Conservation (phyloP, 352 stramenopile genomes). For the Phytopythium litorale region DNA sequence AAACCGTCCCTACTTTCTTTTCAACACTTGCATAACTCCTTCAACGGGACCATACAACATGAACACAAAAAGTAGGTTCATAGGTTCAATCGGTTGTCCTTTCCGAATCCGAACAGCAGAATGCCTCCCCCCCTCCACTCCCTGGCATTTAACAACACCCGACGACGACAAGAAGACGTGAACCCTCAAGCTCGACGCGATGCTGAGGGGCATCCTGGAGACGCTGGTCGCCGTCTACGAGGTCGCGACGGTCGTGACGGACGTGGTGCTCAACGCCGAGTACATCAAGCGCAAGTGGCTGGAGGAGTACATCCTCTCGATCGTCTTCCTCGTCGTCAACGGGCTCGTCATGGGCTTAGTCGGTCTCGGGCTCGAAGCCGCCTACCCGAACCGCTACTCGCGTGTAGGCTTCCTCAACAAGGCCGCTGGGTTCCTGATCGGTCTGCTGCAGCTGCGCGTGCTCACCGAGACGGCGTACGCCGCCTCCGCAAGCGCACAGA, state of each 20-base stretch:
- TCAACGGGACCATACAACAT: neutral
- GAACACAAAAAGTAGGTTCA: neutral
- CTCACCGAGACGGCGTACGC: conserved; percentile 49
- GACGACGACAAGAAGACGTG: neutral
- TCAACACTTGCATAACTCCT: neutral
- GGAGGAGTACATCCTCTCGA: conserved; percentile 71
- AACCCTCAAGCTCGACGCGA: neutral
- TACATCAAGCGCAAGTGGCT: conserved; percentile 68
- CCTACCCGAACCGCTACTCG: conserved; percentile 36
- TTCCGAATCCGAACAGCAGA: neutral
- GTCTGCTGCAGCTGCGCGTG: conserved; percentile 60
- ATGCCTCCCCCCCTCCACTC: neutral
- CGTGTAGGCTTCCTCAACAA: conserved; percentile 25
- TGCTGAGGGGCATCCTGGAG: conserved; percentile 31
- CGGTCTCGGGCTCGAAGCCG: conserved; percentile 40
- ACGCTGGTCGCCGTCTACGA: conserved; percentile 47
- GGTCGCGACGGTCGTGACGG: conserved; percentile 62
- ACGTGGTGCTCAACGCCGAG: conserved; percentile 70
- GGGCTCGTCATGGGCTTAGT: conserved; percentile 60
- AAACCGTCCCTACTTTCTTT: neutral
- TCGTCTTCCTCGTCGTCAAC: conserved; percentile 58
- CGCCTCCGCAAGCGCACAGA: conserved; percentile 14
- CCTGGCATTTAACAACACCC: too few relatives aligned
- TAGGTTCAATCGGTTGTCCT: conserved; percentile 1
- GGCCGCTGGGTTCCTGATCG: conserved; percentile 32